Evolutionary conservation across 441 rosid species (phyloP), one percentile per base, ranked within the genome.

Genomic region (Erodium texanum): DNA sequence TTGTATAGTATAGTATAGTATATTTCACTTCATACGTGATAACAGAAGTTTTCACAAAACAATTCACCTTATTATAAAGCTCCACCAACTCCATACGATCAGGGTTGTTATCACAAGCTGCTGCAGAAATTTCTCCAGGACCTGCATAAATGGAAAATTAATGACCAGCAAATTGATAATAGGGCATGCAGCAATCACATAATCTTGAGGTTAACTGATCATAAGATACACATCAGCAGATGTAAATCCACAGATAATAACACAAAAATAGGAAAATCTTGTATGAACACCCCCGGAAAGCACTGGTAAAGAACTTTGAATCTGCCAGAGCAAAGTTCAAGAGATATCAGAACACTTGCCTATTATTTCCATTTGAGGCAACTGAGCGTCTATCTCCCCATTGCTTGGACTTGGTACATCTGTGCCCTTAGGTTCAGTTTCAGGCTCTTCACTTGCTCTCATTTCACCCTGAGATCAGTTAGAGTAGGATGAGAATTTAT

Each of bases 21-120:
- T 1, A 27, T 27, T 1, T 27, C 29, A 27, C 29, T 27, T 27
- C 29, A 5, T 7, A 58, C 6, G 14, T 58, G 27, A 58, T 58
- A 20, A 20, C 62, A 20, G 12, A 58, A 58, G 62, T 58, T 11
- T 58, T 58, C 0, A 20, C 12, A 20, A 19, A 63, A 68, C 15
- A 22, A 45, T 23, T 75, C 79, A 89, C 99, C 80, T 82, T 78
- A 74, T 95, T 95, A 76, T 81, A 92, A 54, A 76, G 84, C 59
- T 67, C 74, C 32, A 82, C 82, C 81, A 95, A 29, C 66, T 83
- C 83, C 72, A 78, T 48, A 54, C 96, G 85, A 43, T 79, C 88
- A 12, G 85, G 79, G 73, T 92, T 78, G 75, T 81, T 74, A 75
- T 87, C 89, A 76, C 75, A 83, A 66, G 87, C 87, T 73, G 84